Base-by-base conservation (phyloP, 345 rosid genomes). In the Lepidium didymum region DNA sequence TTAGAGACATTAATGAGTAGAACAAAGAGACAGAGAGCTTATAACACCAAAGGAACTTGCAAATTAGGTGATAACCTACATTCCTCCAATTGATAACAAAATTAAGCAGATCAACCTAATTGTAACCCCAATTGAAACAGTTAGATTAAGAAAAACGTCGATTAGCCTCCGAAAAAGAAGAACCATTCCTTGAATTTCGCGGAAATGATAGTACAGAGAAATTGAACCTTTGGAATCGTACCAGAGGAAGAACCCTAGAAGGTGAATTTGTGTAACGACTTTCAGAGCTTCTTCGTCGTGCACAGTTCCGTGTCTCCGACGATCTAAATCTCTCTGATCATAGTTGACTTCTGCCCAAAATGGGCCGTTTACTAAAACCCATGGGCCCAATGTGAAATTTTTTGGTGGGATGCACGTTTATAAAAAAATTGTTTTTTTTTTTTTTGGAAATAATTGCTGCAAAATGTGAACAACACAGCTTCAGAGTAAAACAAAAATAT, bases 211-310 rank as follows among this genome's bases (percentile, higher is more conserved):
- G 4, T 38, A 29, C 2, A 31, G 21, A 41, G 53, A 50, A 21
- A 35, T 3, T 6, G 6, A 47, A 13, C 19, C 36, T 4, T n/a
- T 38, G 14, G 37, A 38, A 9, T 9, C 62, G 54, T 70, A 70
- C 75, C 69, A 62, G 69, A 43, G 14, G 62, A 62, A 41, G 54
- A 70, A 52, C 62, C 37, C 55, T 61, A 21, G 31, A 52, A 51
- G 62, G 19, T 43, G 55, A n/a, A 21, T 33, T 14, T 8, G 75
- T 42, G 6, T 70, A 14, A 46, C 72, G 47, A 56, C 54, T 60
- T 52, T 35, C 45, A 42, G 68, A 61, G 61, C 54, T 42, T 61
- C 42, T 27, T 27, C 31, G 31, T 27, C 31, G 31, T 27, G 5
- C 31, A 27, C 31, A 27, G 5, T 27, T 27, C 31, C 31, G 0